Evolutionary conservation across 2,329 filamentous ascomycete genomes (phyloP).

Genomic region (Fusarium lateritium): DNA sequence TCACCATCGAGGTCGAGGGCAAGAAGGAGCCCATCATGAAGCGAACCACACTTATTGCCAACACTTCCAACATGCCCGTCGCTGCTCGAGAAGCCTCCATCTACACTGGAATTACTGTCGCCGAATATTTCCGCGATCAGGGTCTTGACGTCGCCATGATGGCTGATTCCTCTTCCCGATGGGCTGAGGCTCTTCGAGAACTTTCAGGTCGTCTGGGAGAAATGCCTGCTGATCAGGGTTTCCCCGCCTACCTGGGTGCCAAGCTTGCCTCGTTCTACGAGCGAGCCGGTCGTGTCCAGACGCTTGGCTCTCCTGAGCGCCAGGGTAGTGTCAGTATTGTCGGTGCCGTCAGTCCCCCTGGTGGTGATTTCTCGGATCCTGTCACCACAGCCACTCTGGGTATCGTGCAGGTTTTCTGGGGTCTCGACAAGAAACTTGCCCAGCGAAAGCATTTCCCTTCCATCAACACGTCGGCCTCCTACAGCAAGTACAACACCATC

Average conservation of each 20-base stretch:
- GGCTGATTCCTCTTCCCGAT: constrained; percentile 97
- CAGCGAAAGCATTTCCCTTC: constrained; percentile 99
- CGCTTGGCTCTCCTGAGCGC: constrained; percentile 90
- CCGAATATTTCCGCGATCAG: constrained; percentile 97
- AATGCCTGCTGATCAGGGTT: constrained; percentile 99
- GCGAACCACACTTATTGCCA: constrained; percentile 97
- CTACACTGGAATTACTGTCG: constrained; percentile 95
- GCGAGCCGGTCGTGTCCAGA: constrained; percentile 88
- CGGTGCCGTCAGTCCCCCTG: constrained; percentile 95
- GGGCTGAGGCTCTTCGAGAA: constrained; percentile 98
- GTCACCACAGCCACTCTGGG: constrained; percentile 93
- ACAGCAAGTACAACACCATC: constrained; percentile 94
- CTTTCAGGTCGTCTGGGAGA: constrained; percentile 98
- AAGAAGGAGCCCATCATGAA: constrained; percentile 99
- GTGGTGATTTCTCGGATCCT: constrained; percentile 99
- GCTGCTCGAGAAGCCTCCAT: constrained; percentile 98
- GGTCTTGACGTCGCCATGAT: constrained; percentile 99
- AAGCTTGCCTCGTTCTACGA: constrained; percentile 99
- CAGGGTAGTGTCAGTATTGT: constrained; percentile 97
- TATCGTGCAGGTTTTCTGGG: constrained; percentile 99
- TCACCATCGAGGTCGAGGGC: constrained; percentile 93
- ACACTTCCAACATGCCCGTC: constrained; percentile 99
- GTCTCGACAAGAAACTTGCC: constrained; percentile 98
- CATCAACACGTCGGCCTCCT: constrained; percentile 94
- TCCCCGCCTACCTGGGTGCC: constrained; percentile 95